A percentile compares a stretch with the other conserved stretches of the same genome.
These are phyloP conservation scores for Heterobasidion irregulare DNA, from an alignment of 1,284 basidiomycete species.

Conservation along the genomic window DNA sequence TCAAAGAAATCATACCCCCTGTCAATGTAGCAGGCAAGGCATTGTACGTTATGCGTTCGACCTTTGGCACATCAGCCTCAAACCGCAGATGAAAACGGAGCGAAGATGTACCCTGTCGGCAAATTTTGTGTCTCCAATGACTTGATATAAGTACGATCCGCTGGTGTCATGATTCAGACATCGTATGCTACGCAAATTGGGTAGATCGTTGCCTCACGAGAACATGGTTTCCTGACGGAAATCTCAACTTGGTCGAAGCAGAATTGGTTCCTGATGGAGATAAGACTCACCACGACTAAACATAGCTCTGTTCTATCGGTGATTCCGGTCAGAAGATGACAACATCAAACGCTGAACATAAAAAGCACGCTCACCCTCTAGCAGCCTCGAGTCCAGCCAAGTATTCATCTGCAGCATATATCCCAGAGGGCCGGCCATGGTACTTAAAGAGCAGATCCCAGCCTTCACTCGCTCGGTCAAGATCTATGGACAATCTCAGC, in stretches of 20 bases:
- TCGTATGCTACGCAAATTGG: background rate
- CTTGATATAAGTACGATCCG: constrained; percentile 48
- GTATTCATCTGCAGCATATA: constrained; percentile 52
- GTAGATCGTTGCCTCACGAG: constrained; percentile 28
- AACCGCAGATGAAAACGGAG: constrained; percentile 1
- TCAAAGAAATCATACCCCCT: constrained; percentile 25
- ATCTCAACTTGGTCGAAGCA: background rate
- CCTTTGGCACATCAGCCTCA: constrained; percentile 20
- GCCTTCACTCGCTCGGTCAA: constrained; percentile 41
- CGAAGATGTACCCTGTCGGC: constrained; percentile 34
- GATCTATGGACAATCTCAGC: constrained; percentile 24
- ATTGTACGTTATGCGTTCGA: constrained; percentile 53
- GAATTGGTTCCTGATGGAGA: no score
- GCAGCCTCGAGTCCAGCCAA: constrained; percentile 45
- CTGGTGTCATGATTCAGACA: constrained; percentile 17
- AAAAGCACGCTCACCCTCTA: constrained; percentile 32
- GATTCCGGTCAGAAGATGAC: no score
- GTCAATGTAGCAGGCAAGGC: constrained; percentile 47
- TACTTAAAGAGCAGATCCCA: constrained; percentile 55
- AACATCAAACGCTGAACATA: background rate
- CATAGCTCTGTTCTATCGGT: constrained; percentile 42
- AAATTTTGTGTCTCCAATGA: constrained; percentile 48
- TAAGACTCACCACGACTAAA: constrained; percentile 39
- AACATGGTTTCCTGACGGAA: constrained; percentile 47
- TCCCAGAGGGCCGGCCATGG: constrained; percentile 51